phyloP scores from a whole-genome alignment of 805 yeast species.

The Isabelozyma pseudorhagii region DNA sequence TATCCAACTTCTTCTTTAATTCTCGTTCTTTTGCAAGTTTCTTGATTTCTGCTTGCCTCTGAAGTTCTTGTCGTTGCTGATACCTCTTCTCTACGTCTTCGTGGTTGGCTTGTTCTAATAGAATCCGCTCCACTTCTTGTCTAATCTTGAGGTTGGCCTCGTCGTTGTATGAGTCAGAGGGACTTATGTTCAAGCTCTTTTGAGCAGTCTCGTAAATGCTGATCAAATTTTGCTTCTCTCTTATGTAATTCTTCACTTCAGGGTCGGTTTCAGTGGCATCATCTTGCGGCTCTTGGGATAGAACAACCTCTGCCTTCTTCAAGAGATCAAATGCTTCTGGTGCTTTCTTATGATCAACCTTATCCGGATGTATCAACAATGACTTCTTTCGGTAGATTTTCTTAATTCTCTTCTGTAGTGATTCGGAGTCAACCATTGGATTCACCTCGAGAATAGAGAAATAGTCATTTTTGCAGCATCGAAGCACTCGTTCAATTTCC shows the following conservation, averaged over 20 bases:
- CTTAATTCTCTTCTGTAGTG: conserved; percentile 42
- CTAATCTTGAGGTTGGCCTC: conserved; percentile 26
- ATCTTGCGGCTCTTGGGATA: conserved; percentile 16
- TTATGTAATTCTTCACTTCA: conserved; percentile 3
- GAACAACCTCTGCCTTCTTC: conserved; percentile 48
- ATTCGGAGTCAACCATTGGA: conserved; percentile 19
- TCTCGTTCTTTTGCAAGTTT: conserved; percentile 39
- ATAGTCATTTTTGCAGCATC: conserved; percentile 47
- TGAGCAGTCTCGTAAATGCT: conserved; percentile 26
- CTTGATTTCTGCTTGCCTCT: conserved; percentile 18
- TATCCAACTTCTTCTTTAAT: conserved; percentile 39
- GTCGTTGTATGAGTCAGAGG: conserved; percentile 24
- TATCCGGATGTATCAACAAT: conserved; percentile 68
- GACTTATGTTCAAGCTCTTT: conserved; percentile 2
- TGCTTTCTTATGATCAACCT: conserved; percentile 52
- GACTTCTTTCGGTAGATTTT: conserved; percentile 56
- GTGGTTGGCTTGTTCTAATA: conserved; percentile 34
- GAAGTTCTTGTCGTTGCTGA: conserved; percentile 26
- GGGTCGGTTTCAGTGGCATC: conserved; percentile 5
- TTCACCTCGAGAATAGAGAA: conserved; percentile 49
- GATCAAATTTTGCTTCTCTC: conserved; percentile 19
- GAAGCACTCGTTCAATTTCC: conserved; percentile 56
- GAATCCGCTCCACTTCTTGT: conserved; percentile 39
- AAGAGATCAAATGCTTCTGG: conserved; percentile 61
- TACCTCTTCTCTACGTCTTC: conserved; percentile 23